Percentiles rank a stretch among this genome's conserved stretches.
Evolutionary conservation across 2,329 filamentous ascomycete genomes (phyloP).

Genomic region (Trichophyton equinum): DNA sequence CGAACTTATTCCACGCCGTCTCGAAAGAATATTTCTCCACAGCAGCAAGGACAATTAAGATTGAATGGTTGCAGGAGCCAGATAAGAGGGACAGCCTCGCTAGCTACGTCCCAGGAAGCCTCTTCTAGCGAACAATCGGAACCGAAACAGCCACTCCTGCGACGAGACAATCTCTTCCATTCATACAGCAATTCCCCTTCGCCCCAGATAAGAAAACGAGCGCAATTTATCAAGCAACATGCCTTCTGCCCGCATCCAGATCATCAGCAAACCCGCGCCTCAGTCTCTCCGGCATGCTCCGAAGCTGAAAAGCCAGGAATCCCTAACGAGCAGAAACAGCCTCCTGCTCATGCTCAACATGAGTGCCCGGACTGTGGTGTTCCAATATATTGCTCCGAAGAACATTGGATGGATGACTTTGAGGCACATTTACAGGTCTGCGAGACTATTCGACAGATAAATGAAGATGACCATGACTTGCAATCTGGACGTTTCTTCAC

Average conservation of each 20-base stretch:
- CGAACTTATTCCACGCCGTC: slow-evolving; percentile 16
- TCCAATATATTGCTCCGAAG: slow-evolving; percentile 83
- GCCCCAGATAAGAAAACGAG: slow-evolving; percentile 72
- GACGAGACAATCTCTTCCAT: slow-evolving; percentile 79
- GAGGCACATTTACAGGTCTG: slow-evolving; percentile 86
- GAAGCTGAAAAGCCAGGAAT: slow-evolving; percentile 44
- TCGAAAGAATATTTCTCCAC: slow-evolving; percentile 10
- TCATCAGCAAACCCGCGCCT: slow-evolving; percentile 62
- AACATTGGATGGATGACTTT: slow-evolving; percentile 93
- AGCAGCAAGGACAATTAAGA: background rate
- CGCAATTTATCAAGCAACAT: slow-evolving; percentile 83
- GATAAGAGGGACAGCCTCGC: slow-evolving; percentile 12
- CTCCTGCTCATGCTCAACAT: slow-evolving; percentile 75
- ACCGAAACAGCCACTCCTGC: slow-evolving; percentile 35
- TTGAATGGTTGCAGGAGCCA: slow-evolving; percentile 8
- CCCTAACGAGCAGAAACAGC: slow-evolving; percentile 27
- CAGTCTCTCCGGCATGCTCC: slow-evolving; percentile 51
- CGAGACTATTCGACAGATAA: slow-evolving; percentile 81
- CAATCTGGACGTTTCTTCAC: slow-evolving; percentile 81
- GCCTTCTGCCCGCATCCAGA: slow-evolving; percentile 86
- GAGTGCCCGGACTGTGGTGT: slow-evolving; percentile 95
- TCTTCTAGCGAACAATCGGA: slow-evolving; percentile 8
- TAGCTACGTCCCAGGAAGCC: slow-evolving; percentile 6
- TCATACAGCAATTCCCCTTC: slow-evolving; percentile 80
- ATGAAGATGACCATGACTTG: slow-evolving; percentile 95